Conservation (phyloP, 768 basidiomycete species). For the Collybia sordida region DNA sequence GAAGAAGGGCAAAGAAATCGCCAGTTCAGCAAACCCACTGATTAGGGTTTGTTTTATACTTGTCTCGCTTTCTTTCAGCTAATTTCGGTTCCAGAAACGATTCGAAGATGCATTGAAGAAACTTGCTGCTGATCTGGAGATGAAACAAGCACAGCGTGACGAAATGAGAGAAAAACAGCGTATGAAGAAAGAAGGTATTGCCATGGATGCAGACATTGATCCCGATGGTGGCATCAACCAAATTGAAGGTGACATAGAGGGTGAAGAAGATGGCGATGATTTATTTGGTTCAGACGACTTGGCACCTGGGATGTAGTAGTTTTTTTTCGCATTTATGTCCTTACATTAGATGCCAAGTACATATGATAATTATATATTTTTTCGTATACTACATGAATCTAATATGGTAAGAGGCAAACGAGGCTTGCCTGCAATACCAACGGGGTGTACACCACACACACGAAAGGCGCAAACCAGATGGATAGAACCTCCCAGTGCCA, state of each 20-base stretch:
- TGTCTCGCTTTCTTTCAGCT: background rate
- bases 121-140: constrained; percentile 80
- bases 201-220: constrained; percentile 38
- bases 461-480: constrained; percentile 82
- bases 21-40: constrained; percentile 81
- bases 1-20: constrained; percentile 82
- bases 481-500: constrained; percentile 80
- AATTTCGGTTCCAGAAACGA: constrained; percentile 58
- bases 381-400: constrained; percentile 2
- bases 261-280: constrained; percentile 27
- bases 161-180: constrained; percentile 77
- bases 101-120: constrained; percentile 93
- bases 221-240: constrained; percentile 32
- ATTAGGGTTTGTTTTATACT: constrained; percentile 57
- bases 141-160: constrained; percentile 78
- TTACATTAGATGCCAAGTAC: background rate
- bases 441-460: constrained; percentile 78
- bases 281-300: constrained; percentile 52
- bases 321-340: background rate
- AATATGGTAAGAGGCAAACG: constrained; percentile 43
- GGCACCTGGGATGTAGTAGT: constrained; percentile 26
- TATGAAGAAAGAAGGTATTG: constrained; percentile 66
- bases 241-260: constrained; percentile 29
- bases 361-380: constrained; percentile 4
- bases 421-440: constrained; percentile 71